Evolutionary conservation across 2,329 filamentous ascomycete genomes (phyloP), one percentile per base, ranked within the genome.

Genomic region (Colletotrichum sp.): DNA sequence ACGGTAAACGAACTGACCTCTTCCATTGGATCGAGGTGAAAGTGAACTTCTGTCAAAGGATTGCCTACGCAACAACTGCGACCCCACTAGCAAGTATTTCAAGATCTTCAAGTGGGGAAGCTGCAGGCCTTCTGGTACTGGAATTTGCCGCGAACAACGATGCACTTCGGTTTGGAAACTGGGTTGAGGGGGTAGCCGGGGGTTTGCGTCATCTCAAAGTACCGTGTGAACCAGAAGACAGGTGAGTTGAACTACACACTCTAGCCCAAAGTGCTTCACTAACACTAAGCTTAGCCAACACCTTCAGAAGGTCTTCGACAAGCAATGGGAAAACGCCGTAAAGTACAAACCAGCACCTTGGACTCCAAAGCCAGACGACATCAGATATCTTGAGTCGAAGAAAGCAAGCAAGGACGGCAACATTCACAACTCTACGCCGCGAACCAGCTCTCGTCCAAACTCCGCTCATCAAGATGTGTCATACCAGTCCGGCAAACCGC

Each of bases 11-110:
- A n/a, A n/a, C n/a, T n/a, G n/a, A n/a, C n/a, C n/a, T n/a, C n/a
- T n/a, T n/a, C n/a, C n/a, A 34, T 8, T 76, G 75, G 75, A 30
- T 76, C 6, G 75, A 75, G 3, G 66, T 68, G 13, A 76, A 71
- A 36, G 12, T 75, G 16, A 67, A 44, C 18, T 55, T 24, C 6
- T 76, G 75, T 18, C 7, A 6, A 8, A 55, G n/a, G 21, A 57
- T 76, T 15, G 2, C 5, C 15, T 67, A 71, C 15, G 36, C 59
- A 6, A 15, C 28, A 21, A 30, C 6, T 1, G 26, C n/a, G 18
- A 24, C 62, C 24, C 52, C 49, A 8, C 3, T 70, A 13, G 66
- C 24, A 32, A 30, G 4, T 1, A 34, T 75, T 34, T 34, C n/a
- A 5, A 62, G 62, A 57, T 13, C n/a, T 12, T 7, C 16, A 12